Evolutionary conservation across 352 stramenopile genomes (phyloP).

Genomic region (Globisporangium rhizosaccharum): DNA sequence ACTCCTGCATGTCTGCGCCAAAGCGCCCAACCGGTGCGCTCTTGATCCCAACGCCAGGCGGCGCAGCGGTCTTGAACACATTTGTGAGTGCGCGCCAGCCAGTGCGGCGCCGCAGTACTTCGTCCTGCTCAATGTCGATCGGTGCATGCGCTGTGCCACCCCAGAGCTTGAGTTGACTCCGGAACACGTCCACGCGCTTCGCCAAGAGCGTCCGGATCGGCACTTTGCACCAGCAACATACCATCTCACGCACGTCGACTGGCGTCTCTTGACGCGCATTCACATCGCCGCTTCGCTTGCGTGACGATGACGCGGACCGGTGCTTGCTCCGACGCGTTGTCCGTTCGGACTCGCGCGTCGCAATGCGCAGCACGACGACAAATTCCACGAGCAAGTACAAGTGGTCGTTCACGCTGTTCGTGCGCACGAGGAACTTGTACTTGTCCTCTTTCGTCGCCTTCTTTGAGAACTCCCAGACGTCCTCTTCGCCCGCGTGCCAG

Average conservation of each 20-base stretch:
- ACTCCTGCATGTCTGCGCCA: conserved; percentile 42
- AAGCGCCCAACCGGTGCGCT: conserved; percentile 46
- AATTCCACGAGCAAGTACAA: conserved; percentile 72
- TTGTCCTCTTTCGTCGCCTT: conserved; percentile 70
- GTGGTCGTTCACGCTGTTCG: conserved; percentile 60
- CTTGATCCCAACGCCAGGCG: conserved; percentile 61
- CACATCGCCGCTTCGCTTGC: background rate
- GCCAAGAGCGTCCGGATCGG: conserved; percentile 47
- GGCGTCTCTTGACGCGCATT: conserved; percentile 10
- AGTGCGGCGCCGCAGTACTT: conserved; percentile 56
- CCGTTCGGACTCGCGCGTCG: conserved; percentile 8
- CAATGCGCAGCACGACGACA: conserved; percentile 53
- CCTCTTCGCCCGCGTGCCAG: conserved; percentile 65
- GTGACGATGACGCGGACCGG: background rate
- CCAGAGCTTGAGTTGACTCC: conserved; percentile 52
- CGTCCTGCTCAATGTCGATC: conserved; percentile 69
- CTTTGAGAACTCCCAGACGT: conserved; percentile 79
- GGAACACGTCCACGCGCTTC: conserved; percentile 38
- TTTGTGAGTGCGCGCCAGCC: conserved; percentile 72
- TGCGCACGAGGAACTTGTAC: conserved; percentile 81
- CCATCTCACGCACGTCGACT: conserved; percentile 47
- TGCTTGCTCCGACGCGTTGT: conserved; percentile 10
- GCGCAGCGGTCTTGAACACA: conserved; percentile 47
- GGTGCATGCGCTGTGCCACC: conserved; percentile 57
- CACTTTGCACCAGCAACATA: conserved; percentile 78